Conservation (phyloP, 78 protist genomes). For the Monocercomonoides exilis region DNA sequence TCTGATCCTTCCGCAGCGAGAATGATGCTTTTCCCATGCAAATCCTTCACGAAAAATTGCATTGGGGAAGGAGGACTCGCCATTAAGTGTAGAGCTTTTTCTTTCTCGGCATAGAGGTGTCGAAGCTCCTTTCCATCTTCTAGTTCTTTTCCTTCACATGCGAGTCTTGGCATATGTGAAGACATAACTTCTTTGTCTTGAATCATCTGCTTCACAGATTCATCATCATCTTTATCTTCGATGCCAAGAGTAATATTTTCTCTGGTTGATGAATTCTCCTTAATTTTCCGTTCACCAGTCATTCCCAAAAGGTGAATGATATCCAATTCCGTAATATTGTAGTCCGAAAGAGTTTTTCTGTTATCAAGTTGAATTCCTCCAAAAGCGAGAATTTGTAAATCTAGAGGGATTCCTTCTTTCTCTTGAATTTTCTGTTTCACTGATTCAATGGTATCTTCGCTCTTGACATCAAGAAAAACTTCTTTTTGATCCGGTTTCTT, state of each 20-base stretch:
- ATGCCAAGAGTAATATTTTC: too few relatives aligned
- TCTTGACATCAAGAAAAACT: background rate
- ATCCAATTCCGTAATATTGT: background rate
- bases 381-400: background rate
- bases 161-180: background rate
- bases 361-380: background rate
- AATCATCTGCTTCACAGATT: constrained; percentile 40
- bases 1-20: background rate
- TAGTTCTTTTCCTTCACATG: background rate
- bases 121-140: constrained; percentile 1
- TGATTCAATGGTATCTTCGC: constrained; percentile 83
- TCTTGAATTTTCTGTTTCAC: background rate
- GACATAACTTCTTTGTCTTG: background rate
- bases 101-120: background rate
- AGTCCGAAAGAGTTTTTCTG: background rate
- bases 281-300: too few relatives aligned
- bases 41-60: too few relatives aligned
- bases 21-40: background rate
- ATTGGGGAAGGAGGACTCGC: too few relatives aligned
- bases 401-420: background rate
- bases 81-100: background rate
- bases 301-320: background rate
- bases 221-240: too few relatives aligned
- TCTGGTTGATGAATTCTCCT: too few relatives aligned
- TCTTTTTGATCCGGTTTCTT: too few relatives aligned